A percentile compares a stretch with the other conserved stretches of the same genome.
Evolutionary conservation across 2,329 filamentous ascomycete genomes (phyloP).

Genomic region (Keithomyces neogunnii): DNA sequence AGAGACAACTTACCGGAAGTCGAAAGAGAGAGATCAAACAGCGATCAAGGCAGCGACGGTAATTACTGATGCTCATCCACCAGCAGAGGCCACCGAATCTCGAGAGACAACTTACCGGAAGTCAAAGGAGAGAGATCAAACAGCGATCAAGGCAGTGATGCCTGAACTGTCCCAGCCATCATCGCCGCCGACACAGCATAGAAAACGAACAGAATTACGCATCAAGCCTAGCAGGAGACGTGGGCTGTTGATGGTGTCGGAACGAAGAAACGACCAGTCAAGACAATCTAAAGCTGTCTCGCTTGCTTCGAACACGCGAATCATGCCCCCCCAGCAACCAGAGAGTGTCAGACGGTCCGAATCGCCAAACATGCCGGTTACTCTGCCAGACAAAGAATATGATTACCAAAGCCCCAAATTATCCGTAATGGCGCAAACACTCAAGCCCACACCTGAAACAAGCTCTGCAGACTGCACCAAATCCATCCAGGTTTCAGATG

Average conservation of each 20-base stretch:
- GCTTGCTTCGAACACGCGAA: not conserved
- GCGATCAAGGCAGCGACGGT: not conserved
- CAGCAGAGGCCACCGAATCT: not conserved
- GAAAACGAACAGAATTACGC: constrained; percentile 35
- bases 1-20: not conserved
- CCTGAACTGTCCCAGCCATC: not conserved
- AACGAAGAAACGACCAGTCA: constrained; percentile 16
- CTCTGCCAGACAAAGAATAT: not conserved
- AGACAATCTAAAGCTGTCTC: not conserved
- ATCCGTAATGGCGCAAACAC: not conserved
- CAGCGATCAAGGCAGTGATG: not conserved
- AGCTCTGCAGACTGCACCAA: not conserved
- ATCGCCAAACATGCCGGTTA: not conserved
- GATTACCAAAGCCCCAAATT: not conserved
- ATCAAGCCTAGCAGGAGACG: constrained; percentile 38
- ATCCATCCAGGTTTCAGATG: not conserved
- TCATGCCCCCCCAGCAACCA: accelerated
- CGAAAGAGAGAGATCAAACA: not conserved
- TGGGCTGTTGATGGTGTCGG: constrained; percentile 38
- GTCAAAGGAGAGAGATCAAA: not conserved
- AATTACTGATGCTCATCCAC: not conserved
- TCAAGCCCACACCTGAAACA: not conserved
- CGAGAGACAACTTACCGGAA: not conserved
- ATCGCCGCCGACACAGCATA: not conserved
- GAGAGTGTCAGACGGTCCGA: not conserved